These are phyloP conservation scores for Boletus rubroflammeus DNA, from an alignment of 768 basidiomycete species.

Conservation along the genomic window DNA sequence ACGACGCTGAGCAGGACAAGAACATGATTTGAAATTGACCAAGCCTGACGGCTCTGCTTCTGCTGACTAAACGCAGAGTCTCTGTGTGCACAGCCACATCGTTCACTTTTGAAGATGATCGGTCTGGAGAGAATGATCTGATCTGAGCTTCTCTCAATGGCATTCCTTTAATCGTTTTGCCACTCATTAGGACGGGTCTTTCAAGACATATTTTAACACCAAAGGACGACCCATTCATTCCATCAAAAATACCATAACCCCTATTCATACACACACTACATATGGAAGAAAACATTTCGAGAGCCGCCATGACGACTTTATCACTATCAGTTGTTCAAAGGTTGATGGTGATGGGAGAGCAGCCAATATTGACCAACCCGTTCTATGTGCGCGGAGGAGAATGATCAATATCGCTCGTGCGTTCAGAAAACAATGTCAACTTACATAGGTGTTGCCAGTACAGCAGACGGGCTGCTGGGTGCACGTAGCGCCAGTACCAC, in stretches of 20 bases:
- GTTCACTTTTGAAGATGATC: no score
- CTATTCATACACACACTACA: no score
- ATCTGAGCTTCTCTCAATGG: no score
- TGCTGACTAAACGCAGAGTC: no score
- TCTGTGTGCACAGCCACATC: no score
- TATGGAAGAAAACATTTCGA: background rate
- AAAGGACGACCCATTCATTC: background rate
- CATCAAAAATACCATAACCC: background rate
- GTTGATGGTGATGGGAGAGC: slow-evolving; percentile 4
- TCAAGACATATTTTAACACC: no score
- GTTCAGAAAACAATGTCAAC: background rate
- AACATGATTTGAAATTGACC: no score
- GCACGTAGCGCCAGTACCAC: slow-evolving; percentile 5
- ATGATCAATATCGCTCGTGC: background rate
- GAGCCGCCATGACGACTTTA: background rate
- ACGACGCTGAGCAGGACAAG: no score
- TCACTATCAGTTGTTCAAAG: background rate
- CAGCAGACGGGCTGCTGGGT: slow-evolving; percentile 18
- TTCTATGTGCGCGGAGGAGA: background rate
- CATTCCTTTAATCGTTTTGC: no score
- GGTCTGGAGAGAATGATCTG: no score
- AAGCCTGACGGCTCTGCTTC: no score
- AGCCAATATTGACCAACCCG: slow-evolving; percentile 13
- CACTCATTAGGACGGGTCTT: no score
- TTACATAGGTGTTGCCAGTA: slow-evolving; percentile 9